Conservation (phyloP, 139 green algal genomes). For the Chara braunii region DNA sequence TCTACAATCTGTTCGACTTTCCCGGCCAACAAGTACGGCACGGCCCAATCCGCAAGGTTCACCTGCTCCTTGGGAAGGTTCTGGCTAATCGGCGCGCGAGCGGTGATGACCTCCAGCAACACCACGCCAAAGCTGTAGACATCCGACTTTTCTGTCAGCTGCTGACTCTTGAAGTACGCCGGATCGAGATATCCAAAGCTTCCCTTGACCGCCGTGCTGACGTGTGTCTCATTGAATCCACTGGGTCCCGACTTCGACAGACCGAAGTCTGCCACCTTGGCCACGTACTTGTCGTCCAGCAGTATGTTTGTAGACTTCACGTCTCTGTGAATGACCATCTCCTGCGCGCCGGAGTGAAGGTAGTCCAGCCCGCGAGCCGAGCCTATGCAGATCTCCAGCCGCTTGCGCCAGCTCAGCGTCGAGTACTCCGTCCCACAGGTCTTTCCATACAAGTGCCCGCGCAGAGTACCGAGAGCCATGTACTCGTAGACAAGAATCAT, state of each 20-base stretch:
- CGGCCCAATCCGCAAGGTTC: conserved; percentile 18
- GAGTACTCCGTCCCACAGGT: no score
- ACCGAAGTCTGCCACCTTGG: conserved; percentile 26
- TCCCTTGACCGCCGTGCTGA: conserved; percentile 23
- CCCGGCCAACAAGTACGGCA: conserved; percentile 5
- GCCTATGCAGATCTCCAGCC: conserved; percentile 26
- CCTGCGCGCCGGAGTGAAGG: conserved; percentile 14
- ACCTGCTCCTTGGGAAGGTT: conserved; percentile 23
- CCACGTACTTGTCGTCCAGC: no score
- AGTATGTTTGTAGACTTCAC: conserved; percentile 35
- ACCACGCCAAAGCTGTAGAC: conserved; percentile 31
- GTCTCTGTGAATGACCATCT: conserved; percentile 31
- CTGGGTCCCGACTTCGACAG: conserved; percentile 12
- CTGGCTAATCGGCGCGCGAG: conserved; percentile 2
- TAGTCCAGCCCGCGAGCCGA: conserved; percentile 19
- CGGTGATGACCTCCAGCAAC: conserved; percentile 22
- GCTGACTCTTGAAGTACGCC: conserved; percentile 21
- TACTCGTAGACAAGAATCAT: no score
- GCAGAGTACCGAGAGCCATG: no score
- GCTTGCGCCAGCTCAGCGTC: no score
- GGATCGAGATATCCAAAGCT: conserved; percentile 30
- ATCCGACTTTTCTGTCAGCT: conserved; percentile 18
- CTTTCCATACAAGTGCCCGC: no score
- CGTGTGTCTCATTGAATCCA: neutral
- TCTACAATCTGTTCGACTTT: conserved; percentile 1